Evolutionary conservation across 2,329 filamentous ascomycete species (phyloP), one percentile per base, ranked within the genome.

Genomic region (Penicillium expansum): DNA sequence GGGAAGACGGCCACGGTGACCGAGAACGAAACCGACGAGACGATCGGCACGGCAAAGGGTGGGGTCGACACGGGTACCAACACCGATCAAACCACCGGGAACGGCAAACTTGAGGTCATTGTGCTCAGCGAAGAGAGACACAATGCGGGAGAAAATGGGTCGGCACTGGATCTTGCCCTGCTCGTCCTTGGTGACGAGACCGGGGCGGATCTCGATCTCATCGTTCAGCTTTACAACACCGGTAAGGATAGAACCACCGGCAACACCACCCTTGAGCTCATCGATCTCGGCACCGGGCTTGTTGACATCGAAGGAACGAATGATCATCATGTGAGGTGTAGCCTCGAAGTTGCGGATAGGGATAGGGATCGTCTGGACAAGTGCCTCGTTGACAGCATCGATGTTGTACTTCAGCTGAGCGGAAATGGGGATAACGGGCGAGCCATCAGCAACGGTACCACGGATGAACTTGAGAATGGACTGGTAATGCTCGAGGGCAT

Each of bases 391-490:
- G 78, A 97, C 90, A 65, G 93, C 92, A 75, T 99, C 94, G 73
- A 99, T 96, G 82, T 99, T 99, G 86, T 97, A 95, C 83, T 97
- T 97, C 71, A 99, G 84, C 83, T 99, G 94, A 48, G 94, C 94
- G 55, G 94, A 88, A 75, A 99, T 97, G 64, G 94, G 95, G 63
- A 99, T 96, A 73, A 99, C 91, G 53, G 94, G 94, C 44, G 92
- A 86, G 74, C 93, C 92, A 75, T 94, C 93, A 59, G 94, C 94
- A 59, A 97, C 93, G 33, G 94, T 99, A 72, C 94, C 94, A 73
- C 94, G 88, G 72, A 99, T 97, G 79, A 99, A 99, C 79, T 97
- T 97, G 70, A 95, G 83, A 67, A 99, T 99, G 1, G 92, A 97
- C 77, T 96, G 88, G 82, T 96, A 94, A 78, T 99, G 94, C 72